Conservation (phyloP, 2,329 filamentous ascomycete species). For the Aplosporella prunicola region DNA sequence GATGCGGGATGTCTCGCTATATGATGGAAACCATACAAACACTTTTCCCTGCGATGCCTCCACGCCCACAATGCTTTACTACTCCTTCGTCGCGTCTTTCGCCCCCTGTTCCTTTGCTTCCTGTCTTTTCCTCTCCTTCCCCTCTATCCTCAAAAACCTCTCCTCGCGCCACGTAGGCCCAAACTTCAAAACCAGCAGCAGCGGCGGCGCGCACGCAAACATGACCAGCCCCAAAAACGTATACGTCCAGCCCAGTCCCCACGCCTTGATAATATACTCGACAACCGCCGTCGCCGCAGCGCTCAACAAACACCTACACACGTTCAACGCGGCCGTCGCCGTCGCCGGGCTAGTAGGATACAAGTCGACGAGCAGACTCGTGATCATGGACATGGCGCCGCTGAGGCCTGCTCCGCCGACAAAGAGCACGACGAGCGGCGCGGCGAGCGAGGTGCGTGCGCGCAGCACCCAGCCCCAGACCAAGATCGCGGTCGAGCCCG, state of each 20-base stretch:
- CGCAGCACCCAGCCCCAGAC: constrained; percentile 36
- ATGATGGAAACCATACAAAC: too few species aligned
- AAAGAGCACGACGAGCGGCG: constrained; percentile 39
- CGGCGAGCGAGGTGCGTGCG: constrained; percentile 28
- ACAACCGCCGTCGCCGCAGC: constrained; percentile 22
- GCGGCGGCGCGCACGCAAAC: constrained; percentile 26
- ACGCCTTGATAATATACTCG: constrained; percentile 21
- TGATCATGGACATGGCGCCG: constrained; percentile 38
- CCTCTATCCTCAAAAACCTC: constrained; percentile 23
- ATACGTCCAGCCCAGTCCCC: constrained; percentile 29
- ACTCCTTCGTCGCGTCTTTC: too few species aligned
- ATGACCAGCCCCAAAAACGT: constrained; percentile 32
- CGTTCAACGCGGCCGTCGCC: constrained; percentile 31
- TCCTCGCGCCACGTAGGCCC: constrained; percentile 31
- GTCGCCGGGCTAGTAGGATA: constrained; percentile 31
- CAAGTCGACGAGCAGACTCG: constrained; percentile 37
- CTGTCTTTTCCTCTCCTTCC: constrained; percentile 18
- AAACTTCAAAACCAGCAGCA: constrained; percentile 27
- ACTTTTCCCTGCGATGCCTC: too few species aligned
- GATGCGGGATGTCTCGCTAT: too few species aligned
- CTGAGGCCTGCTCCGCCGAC: constrained; percentile 48
- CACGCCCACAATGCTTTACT: too few species aligned
- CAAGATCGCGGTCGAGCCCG: constrained; percentile 24
- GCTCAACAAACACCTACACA: constrained; percentile 21
- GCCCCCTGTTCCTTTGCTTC: constrained; percentile 15